A percentile compares a stretch with the other conserved stretches of the same genome.
Evolutionary conservation across 108 stramenopile species (phyloP).

Genomic region (Stephanodiscus minutulus): DNA sequence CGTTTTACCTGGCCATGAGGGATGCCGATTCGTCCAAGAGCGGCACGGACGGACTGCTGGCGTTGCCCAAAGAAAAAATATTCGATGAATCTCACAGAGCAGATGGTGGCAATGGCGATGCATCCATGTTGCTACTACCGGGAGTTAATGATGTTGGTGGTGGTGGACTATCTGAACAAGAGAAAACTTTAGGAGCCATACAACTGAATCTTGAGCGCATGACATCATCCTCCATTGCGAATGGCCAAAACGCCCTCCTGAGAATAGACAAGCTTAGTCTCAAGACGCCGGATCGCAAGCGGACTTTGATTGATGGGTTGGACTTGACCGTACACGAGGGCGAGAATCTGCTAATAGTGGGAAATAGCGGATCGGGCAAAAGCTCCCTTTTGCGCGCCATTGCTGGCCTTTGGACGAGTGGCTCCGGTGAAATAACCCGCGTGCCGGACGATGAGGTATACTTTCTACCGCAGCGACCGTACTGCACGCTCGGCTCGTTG

Average conservation of each 20-base stretch:
- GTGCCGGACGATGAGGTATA: conserved; percentile 78
- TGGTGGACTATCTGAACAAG: not conserved
- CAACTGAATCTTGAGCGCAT: conserved; percentile 38
- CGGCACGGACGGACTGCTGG: conserved; percentile 37
- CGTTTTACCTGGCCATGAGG: conserved; percentile 81
- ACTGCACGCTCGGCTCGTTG: conserved; percentile 88
- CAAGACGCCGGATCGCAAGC: conserved; percentile 78
- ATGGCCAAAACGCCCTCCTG: conserved; percentile 38
- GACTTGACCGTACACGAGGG: conserved; percentile 63
- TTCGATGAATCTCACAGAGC: not conserved
- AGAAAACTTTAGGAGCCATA: conserved; percentile 13
- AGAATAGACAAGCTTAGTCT: conserved; percentile 61
- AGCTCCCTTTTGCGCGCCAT: conserved; percentile 84
- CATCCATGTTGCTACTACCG: not conserved
- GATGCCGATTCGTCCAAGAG: conserved; percentile 57
- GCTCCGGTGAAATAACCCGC: conserved; percentile 77
- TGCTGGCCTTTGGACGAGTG: conserved; percentile 91
- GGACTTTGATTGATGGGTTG: conserved; percentile 66
- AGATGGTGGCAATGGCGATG: not conserved
- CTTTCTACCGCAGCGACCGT: conserved; percentile 95
- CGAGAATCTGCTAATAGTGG: conserved; percentile 90
- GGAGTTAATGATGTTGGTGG: not conserved
- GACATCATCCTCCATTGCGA: conserved; percentile 12
- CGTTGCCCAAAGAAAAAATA: conserved; percentile 29
- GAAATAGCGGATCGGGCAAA: conserved; percentile 88